Evolutionary conservation across 208 protist genomes (phyloP).

Genomic region (Leishmania mexicana): DNA sequence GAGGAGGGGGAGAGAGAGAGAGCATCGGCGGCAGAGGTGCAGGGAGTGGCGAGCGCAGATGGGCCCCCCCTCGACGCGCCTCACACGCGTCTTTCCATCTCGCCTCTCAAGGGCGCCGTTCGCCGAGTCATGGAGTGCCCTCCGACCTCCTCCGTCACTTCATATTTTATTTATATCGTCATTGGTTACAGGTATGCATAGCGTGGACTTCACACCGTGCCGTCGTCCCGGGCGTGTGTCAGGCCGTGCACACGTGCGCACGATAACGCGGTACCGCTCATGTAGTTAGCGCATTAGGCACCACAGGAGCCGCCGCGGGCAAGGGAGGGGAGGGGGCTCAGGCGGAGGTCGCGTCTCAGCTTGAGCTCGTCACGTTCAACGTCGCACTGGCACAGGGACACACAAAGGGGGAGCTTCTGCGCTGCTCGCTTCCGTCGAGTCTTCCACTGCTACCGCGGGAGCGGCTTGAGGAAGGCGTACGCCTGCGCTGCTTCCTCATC

Average conservation of each 20-base stretch:
- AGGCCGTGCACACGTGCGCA: neutral
- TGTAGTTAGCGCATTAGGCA: neutral
- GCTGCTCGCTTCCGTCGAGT: neutral
- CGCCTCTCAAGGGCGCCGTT: neutral
- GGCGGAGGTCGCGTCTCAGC: neutral
- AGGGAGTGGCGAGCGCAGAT: neutral
- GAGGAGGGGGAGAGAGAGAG: neutral
- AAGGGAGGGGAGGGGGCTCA: neutral
- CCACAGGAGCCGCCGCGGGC: neutral
- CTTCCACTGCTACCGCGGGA: neutral
- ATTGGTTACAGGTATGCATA: neutral
- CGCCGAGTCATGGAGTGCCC: neutral
- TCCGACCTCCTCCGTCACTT: neutral
- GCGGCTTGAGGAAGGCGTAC: slow-evolving; percentile 24
- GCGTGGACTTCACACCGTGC: no score
- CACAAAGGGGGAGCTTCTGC: neutral
- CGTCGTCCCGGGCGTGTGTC: neutral
- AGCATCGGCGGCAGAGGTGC: neutral
- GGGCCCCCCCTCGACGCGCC: neutral
- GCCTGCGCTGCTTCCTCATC: slow-evolving; percentile 1
- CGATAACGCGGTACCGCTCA: neutral
- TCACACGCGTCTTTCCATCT: neutral
- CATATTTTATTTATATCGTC: no score
- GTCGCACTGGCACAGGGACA: neutral
- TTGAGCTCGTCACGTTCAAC: neutral